Conservation (phyloP, 2,329 filamentous ascomycete species). For the Penicillium glabrum region DNA sequence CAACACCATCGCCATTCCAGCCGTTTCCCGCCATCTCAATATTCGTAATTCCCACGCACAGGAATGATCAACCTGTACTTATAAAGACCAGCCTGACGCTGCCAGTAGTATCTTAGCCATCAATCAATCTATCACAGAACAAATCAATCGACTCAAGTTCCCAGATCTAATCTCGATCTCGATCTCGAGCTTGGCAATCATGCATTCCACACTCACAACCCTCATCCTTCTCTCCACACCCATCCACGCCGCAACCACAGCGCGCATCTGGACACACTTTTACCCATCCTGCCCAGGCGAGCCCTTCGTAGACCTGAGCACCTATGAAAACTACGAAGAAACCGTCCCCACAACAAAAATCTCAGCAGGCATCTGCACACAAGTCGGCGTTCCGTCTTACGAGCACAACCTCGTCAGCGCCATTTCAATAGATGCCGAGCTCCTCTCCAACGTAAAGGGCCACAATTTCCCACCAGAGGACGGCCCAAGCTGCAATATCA, state of each 20-base stretch:
- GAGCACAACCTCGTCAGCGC: slow-evolving; percentile 25
- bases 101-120: not conserved
- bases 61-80: slow-evolving; percentile 5
- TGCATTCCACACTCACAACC: slow-evolving; percentile 20
- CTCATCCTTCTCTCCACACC: slow-evolving; percentile 21
- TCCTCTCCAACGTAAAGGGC: slow-evolving; percentile 15
- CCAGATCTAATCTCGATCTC: not conserved
- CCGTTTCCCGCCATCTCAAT: slow-evolving; percentile 23
- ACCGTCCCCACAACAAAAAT: slow-evolving; percentile 23
- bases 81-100: not conserved
- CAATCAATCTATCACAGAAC: not conserved
- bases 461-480: slow-evolving; percentile 13
- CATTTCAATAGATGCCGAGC: slow-evolving; percentile 28
- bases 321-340: slow-evolving; percentile 26
- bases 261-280: slow-evolving; percentile 32
- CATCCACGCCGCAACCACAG: slow-evolving; percentile 23
- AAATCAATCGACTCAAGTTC: not conserved
- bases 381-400: slow-evolving; percentile 25
- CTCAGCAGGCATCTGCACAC: slow-evolving; percentile 23
- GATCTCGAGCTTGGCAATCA: slow-evolving; percentile 1
- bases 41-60: not conserved
- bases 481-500: slow-evolving; percentile 28
- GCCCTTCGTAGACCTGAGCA: slow-evolving; percentile 17
- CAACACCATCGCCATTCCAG: slow-evolving; percentile 13
- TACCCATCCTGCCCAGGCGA: slow-evolving; percentile 28